phyloP scores from a whole-genome alignment of 768 basidiomycete genomes.

The Tylopilus cervinicoccineus region DNA sequence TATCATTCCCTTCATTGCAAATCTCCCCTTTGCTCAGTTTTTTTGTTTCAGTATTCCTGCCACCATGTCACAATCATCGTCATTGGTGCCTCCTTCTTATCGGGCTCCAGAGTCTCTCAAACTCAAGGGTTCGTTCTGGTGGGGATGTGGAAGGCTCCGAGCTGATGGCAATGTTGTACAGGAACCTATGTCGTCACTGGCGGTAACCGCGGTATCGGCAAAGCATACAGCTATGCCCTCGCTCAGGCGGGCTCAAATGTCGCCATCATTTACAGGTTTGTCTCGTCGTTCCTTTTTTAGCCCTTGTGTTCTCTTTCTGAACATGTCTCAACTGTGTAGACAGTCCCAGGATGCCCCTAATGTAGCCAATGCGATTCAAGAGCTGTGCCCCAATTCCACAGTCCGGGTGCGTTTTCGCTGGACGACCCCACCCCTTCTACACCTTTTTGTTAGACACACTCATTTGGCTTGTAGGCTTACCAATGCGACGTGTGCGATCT shows the following conservation, averaged over 20 bases:
- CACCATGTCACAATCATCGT: constrained; percentile 14
- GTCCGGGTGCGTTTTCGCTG: constrained; percentile 28
- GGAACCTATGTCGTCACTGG: constrained; percentile 57
- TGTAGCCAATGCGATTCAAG: constrained; percentile 43
- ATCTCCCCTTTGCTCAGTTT: not conserved
- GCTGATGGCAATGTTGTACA: not conserved
- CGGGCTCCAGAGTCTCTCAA: constrained; percentile 21
- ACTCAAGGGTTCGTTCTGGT: constrained; percentile 27
- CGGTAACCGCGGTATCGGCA: constrained; percentile 60
- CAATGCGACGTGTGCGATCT: constrained; percentile 57
- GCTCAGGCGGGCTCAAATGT: constrained; percentile 55
- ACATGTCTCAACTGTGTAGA: constrained; percentile 26
- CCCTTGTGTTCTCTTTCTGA: not conserved
- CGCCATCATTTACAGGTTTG: constrained; percentile 57
- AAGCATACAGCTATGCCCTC: constrained; percentile 48
- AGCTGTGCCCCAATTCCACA: constrained; percentile 42
- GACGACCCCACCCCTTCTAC: not conserved
- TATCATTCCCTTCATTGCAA: not conserved
- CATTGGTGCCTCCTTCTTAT: too few species aligned
- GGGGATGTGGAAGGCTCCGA: too few species aligned
- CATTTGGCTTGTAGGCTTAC: constrained; percentile 50
- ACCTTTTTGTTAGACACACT: too few species aligned
- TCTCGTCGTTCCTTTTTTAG: not conserved
- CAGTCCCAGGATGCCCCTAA: constrained; percentile 44
- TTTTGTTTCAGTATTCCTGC: constrained; percentile 5